Conservation (phyloP, 257 asterid species). For the Gentiana macrophylla region DNA sequence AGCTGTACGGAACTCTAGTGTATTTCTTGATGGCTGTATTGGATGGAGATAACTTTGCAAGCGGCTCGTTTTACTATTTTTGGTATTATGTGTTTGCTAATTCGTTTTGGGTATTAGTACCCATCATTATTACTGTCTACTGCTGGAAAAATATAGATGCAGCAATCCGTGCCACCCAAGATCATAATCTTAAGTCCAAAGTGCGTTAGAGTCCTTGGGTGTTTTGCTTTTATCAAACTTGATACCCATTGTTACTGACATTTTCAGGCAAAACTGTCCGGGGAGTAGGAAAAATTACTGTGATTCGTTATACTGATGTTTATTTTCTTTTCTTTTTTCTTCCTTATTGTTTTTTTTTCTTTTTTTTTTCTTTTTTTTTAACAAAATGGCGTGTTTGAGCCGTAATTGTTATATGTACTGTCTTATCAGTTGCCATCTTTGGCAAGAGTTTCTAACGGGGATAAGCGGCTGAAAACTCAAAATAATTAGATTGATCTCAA, state of each 20-base stretch:
- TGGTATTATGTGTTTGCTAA: constrained; percentile 62
- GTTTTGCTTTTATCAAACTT: not conserved
- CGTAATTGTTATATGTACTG: too few relatives aligned
- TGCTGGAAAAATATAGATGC: constrained; percentile 79
- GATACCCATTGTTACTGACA: not conserved
- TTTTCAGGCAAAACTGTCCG: not conserved
- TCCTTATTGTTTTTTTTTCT: too few relatives aligned
- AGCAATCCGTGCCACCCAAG: constrained; percentile 35
- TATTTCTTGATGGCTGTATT: constrained; percentile 56
- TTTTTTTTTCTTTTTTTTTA: too few relatives aligned
- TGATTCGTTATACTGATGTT: too few relatives aligned
- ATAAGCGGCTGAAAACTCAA: too few relatives aligned
- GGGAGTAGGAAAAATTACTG: not conserved
- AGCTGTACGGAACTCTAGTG: constrained; percentile 74
- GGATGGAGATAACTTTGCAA: constrained; percentile 86
- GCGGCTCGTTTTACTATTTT: constrained; percentile 41
- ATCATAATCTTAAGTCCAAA: constrained; percentile 47
- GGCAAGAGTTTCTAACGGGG: too few relatives aligned
- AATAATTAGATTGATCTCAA: too few relatives aligned
- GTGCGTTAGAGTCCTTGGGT: constrained; percentile 14
- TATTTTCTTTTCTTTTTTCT: too few relatives aligned
- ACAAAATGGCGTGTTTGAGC: too few relatives aligned
- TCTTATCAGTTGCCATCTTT: too few relatives aligned
- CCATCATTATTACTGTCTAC: constrained; percentile 39
- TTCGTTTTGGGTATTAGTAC: constrained; percentile 71